phyloP scores from a whole-genome alignment of 2,329 filamentous ascomycete genomes.

The Trichoderma breve region DNA sequence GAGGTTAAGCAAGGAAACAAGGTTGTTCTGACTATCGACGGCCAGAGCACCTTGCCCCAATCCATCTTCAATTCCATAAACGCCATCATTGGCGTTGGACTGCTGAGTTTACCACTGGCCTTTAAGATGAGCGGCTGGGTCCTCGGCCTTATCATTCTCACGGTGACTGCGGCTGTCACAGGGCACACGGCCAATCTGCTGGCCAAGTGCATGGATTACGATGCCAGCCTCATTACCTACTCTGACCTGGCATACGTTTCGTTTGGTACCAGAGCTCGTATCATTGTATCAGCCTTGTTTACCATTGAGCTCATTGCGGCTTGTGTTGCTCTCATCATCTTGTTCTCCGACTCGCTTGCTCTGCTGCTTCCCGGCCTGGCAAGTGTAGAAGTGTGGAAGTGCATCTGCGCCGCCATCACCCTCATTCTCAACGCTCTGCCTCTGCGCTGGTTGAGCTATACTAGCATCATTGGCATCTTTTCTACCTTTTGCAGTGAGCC shows the following conservation, averaged over 20 bases:
- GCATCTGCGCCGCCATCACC: slow-evolving; percentile 74
- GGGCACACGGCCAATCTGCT: slow-evolving; percentile 83
- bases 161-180: slow-evolving; percentile 72
- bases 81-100: slow-evolving; percentile 83
- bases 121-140: slow-evolving; percentile 88
- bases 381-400: slow-evolving; percentile 74
- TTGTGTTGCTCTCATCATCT: slow-evolving; percentile 82
- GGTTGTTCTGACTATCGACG: slow-evolving; percentile 78
- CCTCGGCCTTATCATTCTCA: slow-evolving; percentile 71
- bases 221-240: slow-evolving; percentile 85
- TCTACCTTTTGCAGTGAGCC: slow-evolving; percentile 79
- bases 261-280: slow-evolving; percentile 77
- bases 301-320: slow-evolving; percentile 83
- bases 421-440: slow-evolving; percentile 83
- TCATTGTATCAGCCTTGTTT: slow-evolving; percentile 83
- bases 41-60: slow-evolving; percentile 92
- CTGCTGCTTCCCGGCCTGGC: slow-evolving; percentile 69
- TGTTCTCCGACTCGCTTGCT: slow-evolving; percentile 89
- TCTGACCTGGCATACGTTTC: slow-evolving; percentile 90
- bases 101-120: slow-evolving; percentile 85
- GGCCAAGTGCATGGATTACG: slow-evolving; percentile 83
- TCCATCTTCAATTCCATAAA: slow-evolving; percentile 97
- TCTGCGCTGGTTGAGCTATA: slow-evolving; percentile 79
- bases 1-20: slow-evolving; percentile 86
- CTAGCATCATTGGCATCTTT: slow-evolving; percentile 88